These are phyloP conservation scores for Boletus pseudo-olivaceus DNA, from an alignment of 768 basidiomycete species.

Conservation along the genomic window DNA sequence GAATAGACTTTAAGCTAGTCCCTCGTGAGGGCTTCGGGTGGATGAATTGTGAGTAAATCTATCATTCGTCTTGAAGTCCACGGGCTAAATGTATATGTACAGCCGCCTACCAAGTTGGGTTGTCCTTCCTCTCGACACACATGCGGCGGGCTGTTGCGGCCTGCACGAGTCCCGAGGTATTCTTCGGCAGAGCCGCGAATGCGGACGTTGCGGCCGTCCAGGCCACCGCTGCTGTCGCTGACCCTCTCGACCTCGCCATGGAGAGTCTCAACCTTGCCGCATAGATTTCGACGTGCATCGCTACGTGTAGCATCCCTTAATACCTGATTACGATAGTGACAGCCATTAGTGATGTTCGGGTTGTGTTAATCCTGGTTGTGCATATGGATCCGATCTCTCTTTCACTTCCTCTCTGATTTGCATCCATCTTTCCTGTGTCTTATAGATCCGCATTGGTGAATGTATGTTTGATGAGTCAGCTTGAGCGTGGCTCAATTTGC, in stretches of 20 bases:
- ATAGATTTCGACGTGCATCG: conserved; percentile 8
- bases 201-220: conserved; percentile 34
- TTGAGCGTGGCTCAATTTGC: too few species aligned
- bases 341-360: neutral
- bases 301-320: conserved; percentile 14
- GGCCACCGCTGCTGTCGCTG: conserved; percentile 38
- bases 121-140: conserved; percentile 87
- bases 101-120: conserved; percentile 97
- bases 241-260: conserved; percentile 64
- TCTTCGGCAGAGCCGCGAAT: conserved; percentile 58
- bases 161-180: conserved; percentile 89
- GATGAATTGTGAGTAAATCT: conserved; percentile 77
- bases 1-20: conserved; percentile 96
- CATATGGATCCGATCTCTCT: neutral
- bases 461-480: conserved; percentile 22
- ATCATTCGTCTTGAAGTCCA: neutral
- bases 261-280: conserved; percentile 41
- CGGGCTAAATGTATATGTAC: conserved; percentile 7
- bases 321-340: conserved; percentile 6
- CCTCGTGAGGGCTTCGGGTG: conserved; percentile 98
- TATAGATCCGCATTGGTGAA: neutral
- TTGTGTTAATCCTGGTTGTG: conserved; percentile 4
- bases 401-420: neutral
- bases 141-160: conserved; percentile 96
- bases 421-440: neutral